Base-by-base conservation (phyloP, 1,139 yeast species). In the Yamadazyma conglobata region DNA sequence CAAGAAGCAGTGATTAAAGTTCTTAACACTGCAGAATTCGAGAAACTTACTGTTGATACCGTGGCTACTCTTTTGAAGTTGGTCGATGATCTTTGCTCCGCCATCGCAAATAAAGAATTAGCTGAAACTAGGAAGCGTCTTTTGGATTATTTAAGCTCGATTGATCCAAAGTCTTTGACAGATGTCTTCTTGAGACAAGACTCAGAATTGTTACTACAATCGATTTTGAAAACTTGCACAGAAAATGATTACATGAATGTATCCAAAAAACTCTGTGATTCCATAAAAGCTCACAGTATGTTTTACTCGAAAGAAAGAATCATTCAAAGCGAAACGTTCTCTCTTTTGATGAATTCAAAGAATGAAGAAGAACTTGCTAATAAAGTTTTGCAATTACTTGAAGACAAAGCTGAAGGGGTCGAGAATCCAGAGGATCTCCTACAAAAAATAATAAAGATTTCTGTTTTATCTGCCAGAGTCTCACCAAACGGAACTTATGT, bases 81-180 rank as follows among this genome's bases (percentile, higher is more conserved):
- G 16, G 35, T 47, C n/a, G 28, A 47, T 22, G 64, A 60, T 14
- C 45, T 63, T 24, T 33, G 46, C 5, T 37, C 50, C 6, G 60
- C 47, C 1, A 42, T 40, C 11, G 9, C 24, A 11, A 24, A 24
- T 13, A 22, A 17, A 9, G 21, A 11, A 2, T 25, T 33, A 11
- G 22, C 11, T 11, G 16, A n/a, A 3, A 9, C 19, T 9, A 17
- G 27, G 13, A 22, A 10, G 10, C 18, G 15, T 4, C 2, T 34
- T 10, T 19, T 35, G 10, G 25, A 22, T 3, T 17, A 32, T 15
- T 29, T 37, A 13, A 12, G 20, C 21, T 13, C 19, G 2, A 9
- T 35, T 8, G 34, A 29, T 6, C 4, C 27, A 3, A 11, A 28
- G 4, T 11, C 10, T 6, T 6, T 39, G 7, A 17, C 30, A 1